A percentile compares a stretch with the other conserved stretches of the same genome.
These are phyloP conservation scores for Chalciporus chontae DNA, from an alignment of 768 basidiomycete genomes.

Conservation along the genomic window DNA sequence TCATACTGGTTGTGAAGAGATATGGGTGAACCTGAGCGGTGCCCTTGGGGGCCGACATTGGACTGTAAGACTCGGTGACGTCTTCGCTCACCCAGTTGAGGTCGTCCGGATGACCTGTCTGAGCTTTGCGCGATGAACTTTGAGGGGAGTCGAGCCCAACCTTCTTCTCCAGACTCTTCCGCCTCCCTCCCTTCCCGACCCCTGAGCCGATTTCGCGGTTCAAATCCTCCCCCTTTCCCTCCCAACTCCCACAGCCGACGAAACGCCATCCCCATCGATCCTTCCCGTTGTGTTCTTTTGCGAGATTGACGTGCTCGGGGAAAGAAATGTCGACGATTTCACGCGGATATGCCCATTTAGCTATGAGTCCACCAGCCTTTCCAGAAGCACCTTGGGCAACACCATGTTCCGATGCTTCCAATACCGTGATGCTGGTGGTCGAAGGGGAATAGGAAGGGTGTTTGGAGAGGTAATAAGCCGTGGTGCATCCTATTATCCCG, in stretches of 20 bases:
- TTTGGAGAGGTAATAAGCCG: constrained; percentile 73
- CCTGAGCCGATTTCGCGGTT: constrained; percentile 16
- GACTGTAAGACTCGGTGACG: constrained; percentile 58
- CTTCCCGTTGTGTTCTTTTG: constrained; percentile 62
- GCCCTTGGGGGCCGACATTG: constrained; percentile 47
- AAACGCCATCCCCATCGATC: constrained; percentile 82
- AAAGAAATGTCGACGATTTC: constrained; percentile 65
- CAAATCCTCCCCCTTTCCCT: constrained; percentile 50
- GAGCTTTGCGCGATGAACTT: constrained; percentile 14
- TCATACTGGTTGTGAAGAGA: constrained; percentile 69
- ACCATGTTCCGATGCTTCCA: constrained; percentile 66
- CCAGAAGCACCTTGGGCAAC: constrained; percentile 80
- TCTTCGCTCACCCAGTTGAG: constrained; percentile 51
- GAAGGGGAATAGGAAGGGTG: constrained; percentile 46
- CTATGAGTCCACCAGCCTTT: constrained; percentile 82
- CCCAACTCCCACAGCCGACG: constrained; percentile 71
- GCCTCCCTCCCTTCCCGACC: constrained; percentile 29
- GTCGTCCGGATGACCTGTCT: constrained; percentile 46
- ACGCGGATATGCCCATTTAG: constrained; percentile 79
- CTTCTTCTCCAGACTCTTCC: constrained; percentile 55
- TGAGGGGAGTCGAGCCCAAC: constrained; percentile 36
- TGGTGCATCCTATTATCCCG: constrained; percentile 83
- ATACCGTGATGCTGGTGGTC: constrained; percentile 49
- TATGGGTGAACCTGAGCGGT: constrained; percentile 81
- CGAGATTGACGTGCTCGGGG: constrained; percentile 68